phyloP scores from a whole-genome alignment of 2,329 filamentous ascomycete species.

The Trichoderma harzianum region DNA sequence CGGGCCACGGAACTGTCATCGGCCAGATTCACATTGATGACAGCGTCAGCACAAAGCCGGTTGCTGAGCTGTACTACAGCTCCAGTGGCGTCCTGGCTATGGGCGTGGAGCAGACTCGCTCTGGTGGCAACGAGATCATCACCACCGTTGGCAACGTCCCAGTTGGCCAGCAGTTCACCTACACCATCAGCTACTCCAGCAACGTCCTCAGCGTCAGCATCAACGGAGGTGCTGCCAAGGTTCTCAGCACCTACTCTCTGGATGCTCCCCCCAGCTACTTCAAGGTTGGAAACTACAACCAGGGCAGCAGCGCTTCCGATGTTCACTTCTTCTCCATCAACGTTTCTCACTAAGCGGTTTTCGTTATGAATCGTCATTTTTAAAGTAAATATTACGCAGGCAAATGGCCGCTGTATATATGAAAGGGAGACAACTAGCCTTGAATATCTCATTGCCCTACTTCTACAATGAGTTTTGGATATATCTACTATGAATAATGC shows the following conservation, averaged over 20 bases:
- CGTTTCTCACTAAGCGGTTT: slow-evolving; percentile 27
- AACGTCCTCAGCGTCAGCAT: slow-evolving; percentile 32
- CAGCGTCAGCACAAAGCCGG: slow-evolving; percentile 35
- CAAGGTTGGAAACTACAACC: slow-evolving; percentile 40
- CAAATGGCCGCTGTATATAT: not conserved
- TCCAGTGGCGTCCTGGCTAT: slow-evolving; percentile 33
- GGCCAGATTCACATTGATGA: slow-evolving; percentile 39
- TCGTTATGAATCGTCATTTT: not conserved
- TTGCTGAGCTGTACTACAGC: slow-evolving; percentile 40
- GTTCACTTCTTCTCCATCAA: slow-evolving; percentile 26
- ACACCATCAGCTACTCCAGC: slow-evolving; percentile 38
- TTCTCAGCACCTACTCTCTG: slow-evolving; percentile 30
- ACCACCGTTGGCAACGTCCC: slow-evolving; percentile 34
- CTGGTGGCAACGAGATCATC: slow-evolving; percentile 31
- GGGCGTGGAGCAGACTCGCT: slow-evolving; percentile 35
- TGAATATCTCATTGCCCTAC: not conserved
- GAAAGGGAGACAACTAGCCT: too few species aligned
- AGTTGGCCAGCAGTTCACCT: slow-evolving; percentile 36
- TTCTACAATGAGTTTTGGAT: not conserved
- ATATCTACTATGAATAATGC: not conserved
- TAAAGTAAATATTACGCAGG: not conserved
- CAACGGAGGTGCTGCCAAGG: slow-evolving; percentile 26
- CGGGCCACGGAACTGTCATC: slow-evolving; percentile 31
- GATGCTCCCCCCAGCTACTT: slow-evolving; percentile 35
- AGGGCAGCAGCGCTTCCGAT: slow-evolving; percentile 29